Percentiles rank a stretch among this genome's conserved stretches.
Evolutionary conservation across 1,284 basidiomycete genomes (phyloP).

Genomic region (Sparassis latifolia): DNA sequence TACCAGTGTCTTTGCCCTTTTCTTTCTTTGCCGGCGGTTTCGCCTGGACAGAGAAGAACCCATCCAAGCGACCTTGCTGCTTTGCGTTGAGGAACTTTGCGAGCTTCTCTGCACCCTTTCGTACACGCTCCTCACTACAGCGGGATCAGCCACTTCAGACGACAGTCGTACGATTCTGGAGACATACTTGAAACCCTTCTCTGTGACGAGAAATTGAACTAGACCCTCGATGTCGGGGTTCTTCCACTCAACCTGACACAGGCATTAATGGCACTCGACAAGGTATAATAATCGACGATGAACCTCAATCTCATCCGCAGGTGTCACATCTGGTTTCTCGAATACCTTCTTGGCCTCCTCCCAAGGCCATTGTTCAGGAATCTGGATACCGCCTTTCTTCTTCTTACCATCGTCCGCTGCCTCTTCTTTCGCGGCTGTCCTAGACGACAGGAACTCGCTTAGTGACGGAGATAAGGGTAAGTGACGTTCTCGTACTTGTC

Average conservation of each 20-base stretch:
- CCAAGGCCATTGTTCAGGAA: constrained; percentile 97
- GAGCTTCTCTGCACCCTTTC: constrained; percentile 92
- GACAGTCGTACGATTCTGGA: not conserved
- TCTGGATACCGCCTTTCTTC: constrained; percentile 67
- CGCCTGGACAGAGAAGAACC: constrained; percentile 81
- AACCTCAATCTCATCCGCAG: constrained; percentile 85
- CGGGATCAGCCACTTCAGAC: not conserved
- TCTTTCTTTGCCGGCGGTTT: constrained; percentile 40
- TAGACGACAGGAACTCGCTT: constrained; percentile 7
- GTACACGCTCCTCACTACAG: constrained; percentile 88
- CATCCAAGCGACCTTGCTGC: constrained; percentile 94
- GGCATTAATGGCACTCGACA: not conserved
- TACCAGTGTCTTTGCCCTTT: constrained; percentile 32
- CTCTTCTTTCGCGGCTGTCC: constrained; percentile 49
- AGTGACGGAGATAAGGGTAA: not conserved
- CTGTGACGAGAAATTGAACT: constrained; percentile 88
- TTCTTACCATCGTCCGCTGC: constrained; percentile 40
- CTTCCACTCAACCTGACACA: constrained; percentile 86
- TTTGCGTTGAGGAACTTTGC: constrained; percentile 84
- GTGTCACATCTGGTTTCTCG: constrained; percentile 81
- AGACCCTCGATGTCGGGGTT: constrained; percentile 91
- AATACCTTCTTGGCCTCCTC: constrained; percentile 92
- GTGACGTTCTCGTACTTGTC: constrained; percentile 50
- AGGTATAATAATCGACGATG: constrained; percentile 6
- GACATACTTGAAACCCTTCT: constrained; percentile 93